Percentiles rank a stretch among this genome's conserved stretches.
Evolutionary conservation across 2,329 filamentous ascomycete genomes (phyloP).

Genomic region (Apiospora phragmitis): DNA sequence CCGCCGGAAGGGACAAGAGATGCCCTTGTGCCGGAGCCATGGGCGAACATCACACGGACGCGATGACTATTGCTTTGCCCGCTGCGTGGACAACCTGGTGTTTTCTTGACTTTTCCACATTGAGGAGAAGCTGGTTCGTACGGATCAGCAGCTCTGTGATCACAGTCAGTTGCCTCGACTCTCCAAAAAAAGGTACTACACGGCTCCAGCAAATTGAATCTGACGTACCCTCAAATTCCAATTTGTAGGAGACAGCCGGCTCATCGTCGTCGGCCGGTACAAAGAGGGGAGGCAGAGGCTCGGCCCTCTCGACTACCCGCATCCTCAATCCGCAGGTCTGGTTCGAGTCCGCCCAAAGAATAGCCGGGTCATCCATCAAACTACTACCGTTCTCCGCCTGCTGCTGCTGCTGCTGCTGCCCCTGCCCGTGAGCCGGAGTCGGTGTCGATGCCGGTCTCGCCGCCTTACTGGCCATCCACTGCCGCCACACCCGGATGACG

Average conservation of each 20-base stretch:
- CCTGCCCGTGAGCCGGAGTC: slow-evolving; percentile 18
- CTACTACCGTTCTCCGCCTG: slow-evolving; percentile 15
- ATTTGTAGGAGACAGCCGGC: slow-evolving; percentile 65
- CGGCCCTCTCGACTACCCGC: slow-evolving; percentile 55
- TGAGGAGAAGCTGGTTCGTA: slow-evolving; percentile 62
- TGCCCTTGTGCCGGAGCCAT: not conserved
- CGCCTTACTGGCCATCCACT: slow-evolving; percentile 62
- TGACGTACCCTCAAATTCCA: slow-evolving; percentile 69
- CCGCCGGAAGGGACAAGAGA: not conserved
- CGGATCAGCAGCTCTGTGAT: slow-evolving; percentile 67
- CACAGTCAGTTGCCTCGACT: not conserved
- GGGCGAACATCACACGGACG: slow-evolving; percentile 38
- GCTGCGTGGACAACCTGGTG: slow-evolving; percentile 56
- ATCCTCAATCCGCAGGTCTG: slow-evolving; percentile 70
- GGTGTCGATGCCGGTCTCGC: slow-evolving; percentile 14
- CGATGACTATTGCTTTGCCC: slow-evolving; percentile 69
- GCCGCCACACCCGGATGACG: slow-evolving; percentile 69
- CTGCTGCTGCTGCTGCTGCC: slow-evolving; percentile 25
- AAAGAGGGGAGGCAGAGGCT: slow-evolving; percentile 52
- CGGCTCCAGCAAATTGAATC: not conserved
- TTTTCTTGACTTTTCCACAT: slow-evolving; percentile 63
- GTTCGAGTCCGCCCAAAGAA: slow-evolving; percentile 69
- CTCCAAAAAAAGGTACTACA: not conserved
- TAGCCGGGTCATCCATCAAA: slow-evolving; percentile 29
- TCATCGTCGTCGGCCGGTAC: slow-evolving; percentile 58